Base-by-base conservation (phyloP, 2,329 filamentous ascomycete species). In the Didymella pinodella region DNA sequence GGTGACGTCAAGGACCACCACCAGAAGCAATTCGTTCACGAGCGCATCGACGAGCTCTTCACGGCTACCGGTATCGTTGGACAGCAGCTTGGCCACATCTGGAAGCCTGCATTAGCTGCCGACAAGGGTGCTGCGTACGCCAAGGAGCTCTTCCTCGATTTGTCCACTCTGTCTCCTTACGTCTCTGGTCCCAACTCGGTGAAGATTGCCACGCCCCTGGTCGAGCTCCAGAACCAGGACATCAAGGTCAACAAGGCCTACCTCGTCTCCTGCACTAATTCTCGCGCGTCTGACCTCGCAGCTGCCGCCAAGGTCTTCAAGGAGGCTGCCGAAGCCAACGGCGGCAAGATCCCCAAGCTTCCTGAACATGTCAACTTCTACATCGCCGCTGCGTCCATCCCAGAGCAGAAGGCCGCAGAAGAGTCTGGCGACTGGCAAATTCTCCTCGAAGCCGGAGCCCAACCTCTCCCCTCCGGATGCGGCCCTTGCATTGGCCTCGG, bases 161-260 rank as follows among this genome's bases (percentile, higher is more conserved):
- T 97, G 0, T 91, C 90, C 0, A 93, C 92, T 0, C 84, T 97
- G 0, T 90, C 91, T 0, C 93, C 93, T 0, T 93, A 90, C 56
- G 88, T 97, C 10, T 84, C 93, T 0, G 93, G 94, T 0, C 94
- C 94, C 0, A 97, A 97, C 79, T 93, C 90, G 0, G 92, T 97
- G 71, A 97, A 97, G 77, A 81, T 97, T 0, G 88, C 90, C 0
- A 96, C 89, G 0, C 92, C 94, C 0, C 77, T 98, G 0, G 79
- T 82, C 5, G 87, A 94, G 31, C 85, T 98, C 0, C 89, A 90
- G 67, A 73, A 84, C 0, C 82, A 94, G 72, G 80, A 90, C 64
- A 96, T 98, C 75, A 84, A 86, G 48, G 78, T 98, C 22, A 80
- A 97, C 80, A 92, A 90, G 73, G 93, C 91, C 0, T 97, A 97